Percentiles rank a stretch among this genome's conserved stretches.
phyloP scores from a whole-genome alignment of 2,329 filamentous ascomycete species.

The Simplicillium sp. region DNA sequence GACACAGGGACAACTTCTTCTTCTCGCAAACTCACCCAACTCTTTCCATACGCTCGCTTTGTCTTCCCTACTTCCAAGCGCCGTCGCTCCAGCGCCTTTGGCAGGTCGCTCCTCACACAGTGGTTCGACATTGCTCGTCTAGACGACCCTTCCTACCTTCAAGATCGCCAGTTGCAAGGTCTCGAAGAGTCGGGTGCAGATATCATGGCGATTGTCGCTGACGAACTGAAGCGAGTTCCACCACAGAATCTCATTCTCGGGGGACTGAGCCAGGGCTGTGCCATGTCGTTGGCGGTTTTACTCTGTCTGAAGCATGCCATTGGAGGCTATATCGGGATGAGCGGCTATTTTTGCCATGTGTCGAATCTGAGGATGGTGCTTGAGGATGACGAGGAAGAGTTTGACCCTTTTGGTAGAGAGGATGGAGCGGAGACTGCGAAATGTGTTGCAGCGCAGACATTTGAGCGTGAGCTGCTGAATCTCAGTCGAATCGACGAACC shows the following conservation, averaged over 20 bases:
- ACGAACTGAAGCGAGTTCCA: constrained; percentile 20
- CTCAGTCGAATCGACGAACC: neutral
- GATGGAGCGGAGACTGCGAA: constrained; percentile 7
- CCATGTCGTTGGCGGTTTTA: constrained; percentile 30
- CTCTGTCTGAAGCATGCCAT: constrained; percentile 26
- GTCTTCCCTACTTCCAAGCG: constrained; percentile 40
- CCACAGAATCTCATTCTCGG: constrained; percentile 34
- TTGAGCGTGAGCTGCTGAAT: constrained; percentile 16
- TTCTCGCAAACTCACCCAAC: constrained; percentile 19
- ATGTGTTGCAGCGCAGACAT: constrained; percentile 15
- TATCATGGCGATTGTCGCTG: constrained; percentile 20
- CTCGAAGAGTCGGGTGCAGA: constrained; percentile 29
- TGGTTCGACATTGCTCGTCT: constrained; percentile 41
- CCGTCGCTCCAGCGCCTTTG: constrained; percentile 31
- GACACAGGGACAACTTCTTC: constrained; percentile 14
- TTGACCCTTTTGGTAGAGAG: constrained; percentile 13
- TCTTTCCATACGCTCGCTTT: constrained; percentile 30
- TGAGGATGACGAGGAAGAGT: constrained; percentile 9
- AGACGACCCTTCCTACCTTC: constrained; percentile 25
- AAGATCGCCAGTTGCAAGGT: constrained; percentile 32
- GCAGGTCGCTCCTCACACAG: constrained; percentile 32
- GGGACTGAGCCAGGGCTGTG: constrained; percentile 45
- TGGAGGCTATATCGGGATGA: constrained; percentile 36
- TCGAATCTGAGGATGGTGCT: constrained; percentile 20
- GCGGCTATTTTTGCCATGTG: constrained; percentile 33